These are phyloP conservation scores for Colletotrichum tamarilloi DNA, from an alignment of 2,329 filamentous ascomycete genomes.

Conservation along the genomic window DNA sequence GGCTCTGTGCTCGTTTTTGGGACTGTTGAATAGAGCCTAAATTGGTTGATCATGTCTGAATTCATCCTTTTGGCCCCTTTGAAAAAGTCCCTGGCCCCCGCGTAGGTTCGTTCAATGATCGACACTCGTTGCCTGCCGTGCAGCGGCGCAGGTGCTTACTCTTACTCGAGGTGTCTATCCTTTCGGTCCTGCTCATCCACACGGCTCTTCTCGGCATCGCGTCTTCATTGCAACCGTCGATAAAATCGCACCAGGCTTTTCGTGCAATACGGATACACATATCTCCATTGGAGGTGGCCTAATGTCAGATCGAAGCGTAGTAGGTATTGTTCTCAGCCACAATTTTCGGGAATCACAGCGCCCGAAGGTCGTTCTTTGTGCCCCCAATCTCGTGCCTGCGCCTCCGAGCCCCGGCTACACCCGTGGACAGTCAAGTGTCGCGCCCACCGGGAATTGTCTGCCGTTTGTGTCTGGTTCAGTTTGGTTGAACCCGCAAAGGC, in stretches of 20 bases:
- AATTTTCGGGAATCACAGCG: background rate
- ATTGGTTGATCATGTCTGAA: background rate
- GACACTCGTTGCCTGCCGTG: background rate
- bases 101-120: background rate
- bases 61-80: background rate
- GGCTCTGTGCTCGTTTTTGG: background rate
- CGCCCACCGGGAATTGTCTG: background rate
- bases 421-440: background rate
- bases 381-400: background rate
- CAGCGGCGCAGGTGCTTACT: background rate
- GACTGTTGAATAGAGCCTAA: background rate
- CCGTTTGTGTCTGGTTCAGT: background rate
- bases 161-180: background rate
- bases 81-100: too few relatives aligned
- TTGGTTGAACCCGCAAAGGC: background rate
- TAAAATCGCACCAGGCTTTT: background rate
- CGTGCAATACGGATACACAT: background rate
- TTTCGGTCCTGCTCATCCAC: background rate
- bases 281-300: background rate
- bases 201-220: background rate
- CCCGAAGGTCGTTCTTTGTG: background rate
- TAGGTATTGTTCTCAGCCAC: background rate
- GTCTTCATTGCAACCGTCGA: background rate
- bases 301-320: background rate
- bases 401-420: background rate